Evolutionary conservation across 495 filamentous ascomycete species (phyloP).

Genomic region (Margaritispora aquatica): DNA sequence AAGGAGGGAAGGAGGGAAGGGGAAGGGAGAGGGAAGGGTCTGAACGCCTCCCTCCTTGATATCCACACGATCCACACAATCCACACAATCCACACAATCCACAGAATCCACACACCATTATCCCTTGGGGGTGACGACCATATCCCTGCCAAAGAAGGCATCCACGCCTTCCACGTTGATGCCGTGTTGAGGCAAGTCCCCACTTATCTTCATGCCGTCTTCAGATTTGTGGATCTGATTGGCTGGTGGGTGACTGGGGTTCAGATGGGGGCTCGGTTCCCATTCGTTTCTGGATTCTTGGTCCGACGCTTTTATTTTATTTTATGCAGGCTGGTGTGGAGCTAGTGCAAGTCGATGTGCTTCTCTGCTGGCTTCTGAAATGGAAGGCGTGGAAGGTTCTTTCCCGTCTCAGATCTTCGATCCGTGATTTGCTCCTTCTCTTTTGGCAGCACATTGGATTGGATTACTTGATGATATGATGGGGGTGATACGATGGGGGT

Average conservation of each 20-base stretch:
- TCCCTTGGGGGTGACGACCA: background rate
- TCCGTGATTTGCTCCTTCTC: background rate
- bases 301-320: background rate
- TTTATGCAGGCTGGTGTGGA: background rate
- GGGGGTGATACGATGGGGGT: too few relatives aligned
- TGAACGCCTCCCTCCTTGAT: background rate
- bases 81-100: too few relatives aligned
- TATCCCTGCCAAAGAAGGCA: constrained; percentile 5
- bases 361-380: background rate
- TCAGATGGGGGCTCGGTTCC: background rate
- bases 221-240: background rate
- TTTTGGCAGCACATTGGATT: background rate
- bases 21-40: background rate
- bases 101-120: too few relatives aligned
- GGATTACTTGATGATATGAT: too few relatives aligned
- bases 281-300: constrained; percentile 3
- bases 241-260: constrained; percentile 2
- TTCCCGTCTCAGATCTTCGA: constrained; percentile 12
- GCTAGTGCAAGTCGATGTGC: background rate
- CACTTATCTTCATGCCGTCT: background rate
- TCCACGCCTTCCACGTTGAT: constrained; percentile 13
- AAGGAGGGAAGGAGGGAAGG: background rate
- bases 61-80: too few relatives aligned
- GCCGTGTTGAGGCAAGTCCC: background rate
- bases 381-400: constrained; percentile 1